phyloP scores from a whole-genome alignment of 2,329 filamentous ascomycete genomes.

The Clonostachys solani region DNA sequence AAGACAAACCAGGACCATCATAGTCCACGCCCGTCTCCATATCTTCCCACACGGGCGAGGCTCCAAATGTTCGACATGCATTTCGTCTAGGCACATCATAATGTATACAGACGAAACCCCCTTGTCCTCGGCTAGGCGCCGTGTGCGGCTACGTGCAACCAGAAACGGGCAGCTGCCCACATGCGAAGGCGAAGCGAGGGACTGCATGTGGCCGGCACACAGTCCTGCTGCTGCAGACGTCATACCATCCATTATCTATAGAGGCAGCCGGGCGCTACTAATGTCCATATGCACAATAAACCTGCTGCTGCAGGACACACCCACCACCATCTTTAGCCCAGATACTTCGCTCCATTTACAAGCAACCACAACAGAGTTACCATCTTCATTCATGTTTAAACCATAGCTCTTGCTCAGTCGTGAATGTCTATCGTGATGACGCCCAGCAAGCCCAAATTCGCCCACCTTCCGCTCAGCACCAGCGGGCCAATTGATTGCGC shows the following conservation, averaged over 20 bases:
- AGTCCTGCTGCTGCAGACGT: too few relatives aligned
- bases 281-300: too few relatives aligned
- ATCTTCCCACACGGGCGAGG: slow-evolving; percentile 38
- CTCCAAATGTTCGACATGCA: slow-evolving; percentile 43
- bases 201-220: too few relatives aligned
- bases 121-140: too few relatives aligned
- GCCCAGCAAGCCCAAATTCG: slow-evolving; percentile 15
- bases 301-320: neutral
- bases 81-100: too few relatives aligned
- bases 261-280: too few relatives aligned
- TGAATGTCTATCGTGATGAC: neutral
- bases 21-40: slow-evolving; percentile 43
- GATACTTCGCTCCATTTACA: neutral
- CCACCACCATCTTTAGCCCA: neutral
- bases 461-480: slow-evolving; percentile 25
- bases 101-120: too few relatives aligned
- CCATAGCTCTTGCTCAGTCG: neutral
- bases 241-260: too few relatives aligned
- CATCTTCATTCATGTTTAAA: neutral
- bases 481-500: slow-evolving; percentile 27
- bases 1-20: slow-evolving; percentile 44
- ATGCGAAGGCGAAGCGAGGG: too few relatives aligned
- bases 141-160: too few relatives aligned
- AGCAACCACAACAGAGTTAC: neutral
- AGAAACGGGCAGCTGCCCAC: too few relatives aligned